These are phyloP conservation scores for Arctium lappa DNA, from an alignment of 129 eudicot genomes.

Conservation along the genomic window DNA sequence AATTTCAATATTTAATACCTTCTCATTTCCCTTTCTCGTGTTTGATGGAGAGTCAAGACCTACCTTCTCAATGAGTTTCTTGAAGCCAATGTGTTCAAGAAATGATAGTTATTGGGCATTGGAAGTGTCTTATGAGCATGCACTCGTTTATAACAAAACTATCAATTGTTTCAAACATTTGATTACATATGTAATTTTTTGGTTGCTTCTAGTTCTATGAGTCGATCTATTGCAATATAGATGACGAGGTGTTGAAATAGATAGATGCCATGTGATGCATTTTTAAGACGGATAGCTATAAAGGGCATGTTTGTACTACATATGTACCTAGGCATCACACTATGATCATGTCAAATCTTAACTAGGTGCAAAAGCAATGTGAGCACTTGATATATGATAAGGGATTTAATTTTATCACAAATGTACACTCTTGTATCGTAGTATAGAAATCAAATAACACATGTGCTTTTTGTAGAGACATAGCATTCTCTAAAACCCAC, in stretches of 20 bases:
- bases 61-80: slow-evolving; percentile 8
- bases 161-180: background rate
- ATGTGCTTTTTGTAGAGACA: background rate
- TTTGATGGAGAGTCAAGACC: background rate
- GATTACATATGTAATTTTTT: background rate
- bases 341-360: background rate
- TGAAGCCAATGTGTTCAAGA: background rate
- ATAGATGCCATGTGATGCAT: background rate
- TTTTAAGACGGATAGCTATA: background rate
- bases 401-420: background rate
- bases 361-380: background rate
- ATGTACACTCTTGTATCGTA: background rate
- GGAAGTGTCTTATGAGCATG: background rate
- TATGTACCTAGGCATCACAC: background rate
- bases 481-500: background rate
- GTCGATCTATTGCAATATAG: background rate
- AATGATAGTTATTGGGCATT: background rate
- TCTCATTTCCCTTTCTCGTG: background rate
- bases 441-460: background rate
- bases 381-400: background rate
- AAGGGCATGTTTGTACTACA: background rate
- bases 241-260: background rate
- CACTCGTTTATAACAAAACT: background rate
- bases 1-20: background rate
- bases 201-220: background rate